Evolutionary conservation across 208 protist genomes (phyloP).

Genomic region (Acanthamoeba royreba): DNA sequence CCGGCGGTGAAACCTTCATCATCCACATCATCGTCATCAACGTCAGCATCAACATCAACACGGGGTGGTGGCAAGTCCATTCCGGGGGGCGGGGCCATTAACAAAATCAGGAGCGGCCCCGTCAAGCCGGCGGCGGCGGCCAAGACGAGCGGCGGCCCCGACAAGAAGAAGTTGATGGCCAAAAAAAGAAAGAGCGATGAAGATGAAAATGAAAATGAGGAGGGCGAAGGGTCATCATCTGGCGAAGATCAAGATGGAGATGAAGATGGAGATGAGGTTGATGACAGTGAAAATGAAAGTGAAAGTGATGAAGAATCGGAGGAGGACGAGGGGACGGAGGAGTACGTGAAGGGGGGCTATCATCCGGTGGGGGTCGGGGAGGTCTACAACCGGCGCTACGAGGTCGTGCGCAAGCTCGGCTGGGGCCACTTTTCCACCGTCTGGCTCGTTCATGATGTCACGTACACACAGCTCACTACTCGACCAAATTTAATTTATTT

Average conservation of each 20-base stretch:
- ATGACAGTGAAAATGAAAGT: not conserved
- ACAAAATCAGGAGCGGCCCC: not conserved
- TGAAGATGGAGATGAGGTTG: not conserved
- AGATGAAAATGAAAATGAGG: not conserved
- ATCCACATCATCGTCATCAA: no score
- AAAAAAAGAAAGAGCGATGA: not conserved
- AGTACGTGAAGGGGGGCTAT: conserved; percentile 86
- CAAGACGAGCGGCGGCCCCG: not conserved
- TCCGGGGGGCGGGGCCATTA: no score
- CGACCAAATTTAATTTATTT: not conserved
- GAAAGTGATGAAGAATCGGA: not conserved
- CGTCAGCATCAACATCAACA: no score
- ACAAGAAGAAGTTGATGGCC: not conserved
- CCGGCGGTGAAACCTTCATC: no score
- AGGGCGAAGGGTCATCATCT: not conserved
- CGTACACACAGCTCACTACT: not conserved
- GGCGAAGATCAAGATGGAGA: not conserved
- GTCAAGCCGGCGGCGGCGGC: not conserved
- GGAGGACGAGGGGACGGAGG: conserved; percentile 30
- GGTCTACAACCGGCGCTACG: conserved; percentile 90
- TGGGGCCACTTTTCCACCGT: conserved; percentile 99
- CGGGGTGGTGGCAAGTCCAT: no score
- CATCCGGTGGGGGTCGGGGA: conserved; percentile 93
- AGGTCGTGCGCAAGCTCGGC: conserved; percentile 93
- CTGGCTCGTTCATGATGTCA: conserved; percentile 93